These are phyloP conservation scores for Erodium maritimum DNA, from an alignment of 345 rosid genomes.

Conservation along the genomic window DNA sequence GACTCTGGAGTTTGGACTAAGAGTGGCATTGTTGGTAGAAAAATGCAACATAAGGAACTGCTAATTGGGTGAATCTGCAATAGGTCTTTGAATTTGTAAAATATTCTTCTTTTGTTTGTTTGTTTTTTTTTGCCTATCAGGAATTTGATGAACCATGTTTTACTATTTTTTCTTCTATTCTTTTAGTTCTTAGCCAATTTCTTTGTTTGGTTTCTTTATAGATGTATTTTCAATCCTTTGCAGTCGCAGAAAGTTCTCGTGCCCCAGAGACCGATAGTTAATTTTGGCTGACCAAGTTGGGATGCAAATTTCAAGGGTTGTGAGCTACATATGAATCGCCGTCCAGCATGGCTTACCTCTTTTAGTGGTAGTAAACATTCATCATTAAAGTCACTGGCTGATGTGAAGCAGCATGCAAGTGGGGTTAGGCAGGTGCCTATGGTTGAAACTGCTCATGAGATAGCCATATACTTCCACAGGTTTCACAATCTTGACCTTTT, in stretches of 20 bases:
- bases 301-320: constrained; percentile 23
- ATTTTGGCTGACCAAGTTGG: constrained; percentile 12
- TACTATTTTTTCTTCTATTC: too few relatives aligned
- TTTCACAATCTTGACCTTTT: constrained; percentile 82
- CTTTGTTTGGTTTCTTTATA: neutral
- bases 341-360: constrained; percentile 24
- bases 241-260: neutral
- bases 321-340: constrained; percentile 30
- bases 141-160: neutral
- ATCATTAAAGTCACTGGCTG: constrained; percentile 17
- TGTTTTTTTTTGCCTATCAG: too few relatives aligned
- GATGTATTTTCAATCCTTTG: too few relatives aligned
- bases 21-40: too few relatives aligned
- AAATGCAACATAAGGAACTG: neutral
- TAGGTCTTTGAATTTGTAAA: neutral
- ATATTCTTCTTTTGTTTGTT: neutral
- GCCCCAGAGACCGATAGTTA: neutral
- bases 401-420: constrained; percentile 29
- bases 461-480: constrained; percentile 69
- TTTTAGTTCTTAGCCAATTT: neutral
- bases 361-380: constrained; percentile 24
- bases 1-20: too few relatives aligned
- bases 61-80: neutral
- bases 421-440: constrained; percentile 44
- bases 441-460: constrained; percentile 67